Evolutionary conservation across 768 basidiomycete genomes (phyloP).

Genomic region (Podaxis sp.): DNA sequence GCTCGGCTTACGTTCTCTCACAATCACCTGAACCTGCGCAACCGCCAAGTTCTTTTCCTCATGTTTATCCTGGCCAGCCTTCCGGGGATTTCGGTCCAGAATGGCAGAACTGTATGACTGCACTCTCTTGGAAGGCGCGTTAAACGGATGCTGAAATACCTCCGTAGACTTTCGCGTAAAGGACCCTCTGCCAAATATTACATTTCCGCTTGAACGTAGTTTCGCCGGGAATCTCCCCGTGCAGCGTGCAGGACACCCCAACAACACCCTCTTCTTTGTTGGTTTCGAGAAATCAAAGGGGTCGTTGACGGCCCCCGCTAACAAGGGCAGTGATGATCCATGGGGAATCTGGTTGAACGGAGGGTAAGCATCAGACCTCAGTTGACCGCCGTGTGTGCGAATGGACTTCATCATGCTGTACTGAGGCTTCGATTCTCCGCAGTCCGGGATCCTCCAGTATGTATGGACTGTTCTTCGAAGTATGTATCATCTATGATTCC

Average conservation of each 20-base stretch:
- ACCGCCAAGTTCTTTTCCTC: conserved; percentile 45
- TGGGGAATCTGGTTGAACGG: conserved; percentile 79
- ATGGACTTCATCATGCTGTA: not conserved
- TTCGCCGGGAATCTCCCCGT: conserved; percentile 68
- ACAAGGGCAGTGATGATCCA: conserved; percentile 40
- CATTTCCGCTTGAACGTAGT: conserved; percentile 47
- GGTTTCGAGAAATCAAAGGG: conserved; percentile 56
- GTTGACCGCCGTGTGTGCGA: not conserved
- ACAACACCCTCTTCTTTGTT: conserved; percentile 66
- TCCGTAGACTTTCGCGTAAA: conserved; percentile 59
- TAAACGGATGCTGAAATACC: not conserved
- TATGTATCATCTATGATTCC: conserved; percentile 24
- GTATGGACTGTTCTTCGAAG: conserved; percentile 62
- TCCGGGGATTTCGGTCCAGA: conserved; percentile 46
- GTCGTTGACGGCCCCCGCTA: conserved; percentile 45
- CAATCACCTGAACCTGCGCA: conserved; percentile 21
- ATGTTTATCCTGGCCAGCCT: conserved; percentile 46
- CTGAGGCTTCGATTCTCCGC: not conserved
- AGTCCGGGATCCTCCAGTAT: conserved; percentile 74
- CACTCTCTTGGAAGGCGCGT: not conserved
- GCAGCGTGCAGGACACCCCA: conserved; percentile 55
- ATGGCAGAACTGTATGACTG: conserved; percentile 60
- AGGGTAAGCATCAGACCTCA: conserved; percentile 32
- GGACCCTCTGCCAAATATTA: conserved; percentile 55
- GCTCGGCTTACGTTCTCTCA: conserved; percentile 20